Base-by-base conservation (phyloP, 768 basidiomycete species). In the Lanmaoa pseudosensibilis region DNA sequence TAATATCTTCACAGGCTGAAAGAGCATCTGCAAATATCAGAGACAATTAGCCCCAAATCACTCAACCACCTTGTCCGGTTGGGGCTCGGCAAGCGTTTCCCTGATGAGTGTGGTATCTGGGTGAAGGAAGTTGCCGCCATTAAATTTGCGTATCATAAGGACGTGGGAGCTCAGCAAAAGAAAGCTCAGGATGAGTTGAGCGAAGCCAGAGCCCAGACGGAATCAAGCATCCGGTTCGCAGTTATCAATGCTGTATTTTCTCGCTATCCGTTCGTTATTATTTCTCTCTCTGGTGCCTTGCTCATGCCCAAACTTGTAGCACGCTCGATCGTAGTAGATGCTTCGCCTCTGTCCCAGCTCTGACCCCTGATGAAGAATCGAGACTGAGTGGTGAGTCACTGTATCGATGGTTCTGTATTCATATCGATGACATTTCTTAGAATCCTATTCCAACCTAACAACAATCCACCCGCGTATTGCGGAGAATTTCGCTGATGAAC, bases 31-130 rank as follows among this genome's bases (percentile, higher is more conserved):
- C 63, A 65, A 12, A 38, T 77, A 23, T 58, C 60, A 8, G 61
- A 67, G 25, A 41, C 52, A 4, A 49, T 75, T 7, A 5, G 50
- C 18, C 64, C 63, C 27, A 70, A 56, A 18, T 65, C 64, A 7
- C 54, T 79, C 18, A 52, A 61, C 2, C 59, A 69, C 19, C 65
- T 78, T 8, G 32, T 72, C 16, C 60, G 64, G 13, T 37, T 66
- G 21, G 77, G 74, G 0, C 68, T 77, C 10, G 25, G 30, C n/a
- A 64, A 62, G 21, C 71, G 74, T 46, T 75, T 64, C 33, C 65
- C 68, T 13, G 49, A 52, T 0, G 61, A 61, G 10, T 65, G 67
- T 37, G 32, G 43, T 6, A 58, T 65, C 3, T 76, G 72, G 72
- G 25, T 39, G 25, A 58, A 55, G 38, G 52, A 61, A n/a, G 43